Base-by-base conservation (phyloP, 768 basidiomycete genomes). In the Boletus rex-veris region DNA sequence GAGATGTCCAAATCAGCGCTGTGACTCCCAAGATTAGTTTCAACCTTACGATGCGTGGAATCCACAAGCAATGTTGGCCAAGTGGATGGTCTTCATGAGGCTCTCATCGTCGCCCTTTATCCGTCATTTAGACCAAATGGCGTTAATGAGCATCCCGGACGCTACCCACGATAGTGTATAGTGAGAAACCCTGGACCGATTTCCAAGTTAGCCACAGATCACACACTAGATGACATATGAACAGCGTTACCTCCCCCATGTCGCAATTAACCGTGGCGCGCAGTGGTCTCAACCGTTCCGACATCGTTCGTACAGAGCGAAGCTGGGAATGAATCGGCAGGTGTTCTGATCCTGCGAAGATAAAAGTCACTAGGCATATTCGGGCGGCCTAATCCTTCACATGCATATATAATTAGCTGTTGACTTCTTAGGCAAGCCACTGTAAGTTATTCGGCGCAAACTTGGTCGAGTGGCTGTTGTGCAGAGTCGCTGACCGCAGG, bases 51-150 rank as follows among this genome's bases (percentile, higher is more conserved):
- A 82, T 19, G 81, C 84, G 61, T 87, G 86, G 55, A 85, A 85
- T 7, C 85, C 85, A 61, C 85, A 87, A 0, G 85, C 85, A 15
- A 86, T 72, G 54, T 85, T 84, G 0, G 82, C 82, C 15, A 82
- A 70, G 58, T 83, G 80, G 28, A 84, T 81, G 11, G 75, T 78
- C 49, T 77, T 73, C 79, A 81, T 81, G 40, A 82, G 72, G 10
- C 69, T 67, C 51, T 77, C 78, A 33, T 82, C 81, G 35, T 82
- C 77, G 7, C 75, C 77, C 81, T 81, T 39, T 42, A 31, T 24
- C 21, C 8, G 3, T 51, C 43, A 39, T 11, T 52, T 8, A 11
- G 19, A 36, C 10, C 30, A 46, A 37, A 16, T 11, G 1, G 49
- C n/a, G 19, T 28, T 1, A 26, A 36, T 10, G 26, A 18, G 40